These are phyloP conservation scores for Diaporthe nobilis DNA, from an alignment of 2,329 filamentous ascomycete genomes.

Conservation along the genomic window DNA sequence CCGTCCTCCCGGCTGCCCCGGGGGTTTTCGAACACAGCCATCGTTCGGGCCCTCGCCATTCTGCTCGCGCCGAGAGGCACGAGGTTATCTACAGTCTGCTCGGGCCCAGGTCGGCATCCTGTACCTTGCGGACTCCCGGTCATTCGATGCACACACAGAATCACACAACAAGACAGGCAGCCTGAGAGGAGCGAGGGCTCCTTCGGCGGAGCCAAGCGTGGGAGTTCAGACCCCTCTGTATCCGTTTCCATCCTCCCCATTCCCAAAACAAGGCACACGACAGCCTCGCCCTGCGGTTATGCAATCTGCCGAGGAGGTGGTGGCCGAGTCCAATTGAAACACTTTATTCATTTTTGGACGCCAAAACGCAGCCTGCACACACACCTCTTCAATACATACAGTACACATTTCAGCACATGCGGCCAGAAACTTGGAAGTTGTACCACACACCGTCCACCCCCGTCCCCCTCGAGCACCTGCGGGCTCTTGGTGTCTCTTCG, in stretches of 20 bases:
- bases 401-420: background rate
- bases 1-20: background rate
- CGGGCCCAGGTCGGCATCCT: background rate
- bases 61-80: background rate
- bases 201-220: background rate
- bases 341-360: background rate
- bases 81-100: background rate
- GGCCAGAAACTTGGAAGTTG: slow-evolving; percentile 22
- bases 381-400: background rate
- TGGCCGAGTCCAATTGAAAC: background rate
- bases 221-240: background rate
- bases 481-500: too few species aligned
- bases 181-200: too few species aligned
- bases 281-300: background rate
- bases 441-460: background rate
- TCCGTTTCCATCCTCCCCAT: background rate
- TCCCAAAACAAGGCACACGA: slow-evolving; percentile 23
- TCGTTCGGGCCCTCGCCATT: background rate
- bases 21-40: background rate
- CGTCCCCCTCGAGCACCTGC: background rate
- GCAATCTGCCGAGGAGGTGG: slow-evolving; percentile 22
- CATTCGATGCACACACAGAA: too few species aligned
- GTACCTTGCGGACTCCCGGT: too few species aligned
- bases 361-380: background rate
- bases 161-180: background rate